Evolutionary conservation across 352 stramenopile genomes (phyloP).

Genomic region (Phytophthora podocarpi): DNA sequence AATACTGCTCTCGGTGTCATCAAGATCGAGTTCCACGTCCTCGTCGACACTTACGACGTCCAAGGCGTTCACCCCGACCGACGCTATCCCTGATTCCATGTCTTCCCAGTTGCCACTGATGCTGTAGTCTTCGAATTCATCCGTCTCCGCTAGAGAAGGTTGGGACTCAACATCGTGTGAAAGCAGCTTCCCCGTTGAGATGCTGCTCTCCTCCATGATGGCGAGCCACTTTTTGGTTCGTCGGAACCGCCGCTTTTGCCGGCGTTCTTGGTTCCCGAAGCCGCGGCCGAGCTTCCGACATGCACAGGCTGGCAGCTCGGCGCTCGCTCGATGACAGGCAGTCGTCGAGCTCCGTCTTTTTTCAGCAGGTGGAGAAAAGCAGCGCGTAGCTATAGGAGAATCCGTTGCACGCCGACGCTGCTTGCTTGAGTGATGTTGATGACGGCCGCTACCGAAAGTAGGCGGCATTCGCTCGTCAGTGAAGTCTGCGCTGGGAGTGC

Average conservation of each 20-base stretch:
- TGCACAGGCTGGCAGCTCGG: slow-evolving; percentile 33
- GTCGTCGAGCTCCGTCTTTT: slow-evolving; percentile 36
- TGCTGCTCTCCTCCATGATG: slow-evolving; percentile 41
- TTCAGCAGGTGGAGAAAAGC: slow-evolving; percentile 30
- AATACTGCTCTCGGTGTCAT: slow-evolving; percentile 5
- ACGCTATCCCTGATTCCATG: slow-evolving; percentile 20
- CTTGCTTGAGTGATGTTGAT: slow-evolving; percentile 3
- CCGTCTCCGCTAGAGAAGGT: slow-evolving; percentile 29
- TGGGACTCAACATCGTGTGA: slow-evolving; percentile 30
- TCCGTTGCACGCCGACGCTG: slow-evolving; percentile 26
- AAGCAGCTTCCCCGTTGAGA: slow-evolving; percentile 44
- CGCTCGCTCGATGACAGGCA: slow-evolving; percentile 23
- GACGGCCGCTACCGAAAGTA: not conserved
- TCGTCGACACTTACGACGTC: slow-evolving; percentile 34
- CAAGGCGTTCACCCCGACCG: slow-evolving; percentile 7
- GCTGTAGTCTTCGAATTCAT: slow-evolving; percentile 39
- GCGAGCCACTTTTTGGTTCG: slow-evolving; percentile 56
- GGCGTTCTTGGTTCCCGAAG: slow-evolving; percentile 25
- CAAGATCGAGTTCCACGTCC: slow-evolving; percentile 17
- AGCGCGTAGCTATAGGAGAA: slow-evolving; percentile 27
- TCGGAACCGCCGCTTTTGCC: slow-evolving; percentile 48
- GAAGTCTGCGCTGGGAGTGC: not conserved
- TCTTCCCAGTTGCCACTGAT: slow-evolving; percentile 36
- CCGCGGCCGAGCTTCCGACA: slow-evolving; percentile 57
- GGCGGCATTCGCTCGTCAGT: slow-evolving; percentile 12